Percentiles rank a stretch among this genome's conserved stretches.
Conservation (phyloP, 495 filamentous ascomycete genomes). For the Diplogelasinospora grovesii region DNA sequence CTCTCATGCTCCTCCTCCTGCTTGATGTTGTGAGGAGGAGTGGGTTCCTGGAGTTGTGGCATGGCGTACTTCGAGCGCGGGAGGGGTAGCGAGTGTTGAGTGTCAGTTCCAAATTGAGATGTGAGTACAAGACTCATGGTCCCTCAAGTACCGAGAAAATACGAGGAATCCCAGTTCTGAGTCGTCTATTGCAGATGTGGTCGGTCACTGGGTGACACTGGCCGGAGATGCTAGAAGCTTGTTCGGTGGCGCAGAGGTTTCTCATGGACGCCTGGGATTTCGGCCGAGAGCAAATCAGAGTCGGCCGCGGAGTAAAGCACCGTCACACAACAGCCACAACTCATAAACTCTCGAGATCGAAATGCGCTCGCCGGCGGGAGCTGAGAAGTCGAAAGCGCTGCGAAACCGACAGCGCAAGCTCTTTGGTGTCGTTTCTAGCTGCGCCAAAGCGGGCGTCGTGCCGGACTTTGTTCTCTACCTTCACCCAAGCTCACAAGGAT, state of each 20-base stretch:
- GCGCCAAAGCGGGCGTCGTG: conserved; percentile 9
- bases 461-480: conserved; percentile 17
- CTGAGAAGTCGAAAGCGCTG: too few relatives aligned
- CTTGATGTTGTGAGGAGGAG: conserved; percentile 34
- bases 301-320: conserved; percentile 6
- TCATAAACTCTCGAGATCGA: too few relatives aligned
- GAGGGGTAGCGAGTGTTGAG: conserved; percentile 28
- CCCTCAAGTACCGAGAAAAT: conserved; percentile 24
- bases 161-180: conserved; percentile 11
- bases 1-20: conserved; percentile 40
- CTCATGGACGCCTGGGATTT: conserved; percentile 8
- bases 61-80: conserved; percentile 33
- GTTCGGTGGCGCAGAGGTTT: conserved; percentile 13
- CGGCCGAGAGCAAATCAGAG: conserved; percentile 18
- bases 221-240: conserved; percentile 5
- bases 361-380: too few relatives aligned
- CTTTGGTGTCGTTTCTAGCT: conserved; percentile 11
- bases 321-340: conserved; percentile 6
- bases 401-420: too few relatives aligned
- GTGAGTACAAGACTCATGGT: conserved; percentile 44
- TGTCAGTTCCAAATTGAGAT: conserved; percentile 34
- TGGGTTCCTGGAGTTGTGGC: conserved; percentile 35
- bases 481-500: conserved; percentile 27
- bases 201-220: conserved; percentile 18
- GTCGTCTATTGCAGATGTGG: conserved; percentile 7